Base-by-base conservation (phyloP, 192 early-diverging fungal genomes). In the Backusella australiensis region DNA sequence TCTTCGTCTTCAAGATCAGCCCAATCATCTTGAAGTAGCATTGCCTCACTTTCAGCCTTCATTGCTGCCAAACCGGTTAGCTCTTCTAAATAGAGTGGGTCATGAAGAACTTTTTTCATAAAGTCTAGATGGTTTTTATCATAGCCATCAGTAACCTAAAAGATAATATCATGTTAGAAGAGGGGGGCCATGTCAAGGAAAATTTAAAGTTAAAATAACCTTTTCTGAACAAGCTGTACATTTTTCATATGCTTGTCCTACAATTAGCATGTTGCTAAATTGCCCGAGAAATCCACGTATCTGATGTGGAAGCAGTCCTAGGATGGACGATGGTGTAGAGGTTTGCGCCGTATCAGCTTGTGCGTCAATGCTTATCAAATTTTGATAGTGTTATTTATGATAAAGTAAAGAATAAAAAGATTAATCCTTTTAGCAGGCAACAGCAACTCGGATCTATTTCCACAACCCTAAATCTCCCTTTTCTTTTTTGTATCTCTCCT, bases 231-330 rank as follows among this genome's bases (percentile, higher is more conserved):
- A 99, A 9, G 96, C 98, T 2, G 95, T 96, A 83, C 98, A 99
- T 71, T 91, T 85, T 67, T 93, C 89, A 76, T 94, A 99, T 0
- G 93, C 90, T 68, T 92, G 90, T 0, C 97, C 96, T 23, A 88
- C 86, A 29, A 99, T 90, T 19, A 94, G 74, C 53, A 97, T 83
- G 78, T 96, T 95, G 34, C 87, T 91, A 83, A 97, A 98, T 46
- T 94, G 90, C 0, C 87, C 83, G 67, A 99, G 82, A 75, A 94
- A 98, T 23, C 98, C 97, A 41, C 98, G 88, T 26, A 99, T 94
- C 86, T 99, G 98, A 82, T 99, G 98, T 44, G 94, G 94, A 12
- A 97, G 86, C 6, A 89, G 65, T n/a, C 98, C 96, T 7, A 97
- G 74, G 8, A 85, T 72, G 0, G 83, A 82, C 4, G 65, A 56